These are phyloP conservation scores for Pholiota microspora DNA, from an alignment of 768 basidiomycete species.

Conservation along the genomic window DNA sequence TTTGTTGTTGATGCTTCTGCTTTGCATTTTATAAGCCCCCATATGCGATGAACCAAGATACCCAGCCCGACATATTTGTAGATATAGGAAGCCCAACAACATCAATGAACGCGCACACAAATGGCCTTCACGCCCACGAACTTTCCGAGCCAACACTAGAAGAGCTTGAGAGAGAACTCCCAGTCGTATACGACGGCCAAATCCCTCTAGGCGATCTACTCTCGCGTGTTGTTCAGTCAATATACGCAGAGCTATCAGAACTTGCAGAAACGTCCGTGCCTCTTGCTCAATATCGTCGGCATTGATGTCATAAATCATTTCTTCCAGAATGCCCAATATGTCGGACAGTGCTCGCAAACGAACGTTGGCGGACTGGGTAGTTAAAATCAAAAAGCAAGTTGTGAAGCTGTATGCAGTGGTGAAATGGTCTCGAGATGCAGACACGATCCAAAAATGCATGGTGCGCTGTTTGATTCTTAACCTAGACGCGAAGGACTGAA, in stretches of 20 bases:
- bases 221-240: constrained; percentile 72
- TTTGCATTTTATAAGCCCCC: too few relatives aligned
- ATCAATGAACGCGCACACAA: constrained; percentile 14
- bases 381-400: constrained; percentile 87
- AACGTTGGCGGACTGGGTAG: constrained; percentile 83
- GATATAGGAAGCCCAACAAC: constrained; percentile 10
- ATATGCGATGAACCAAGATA: constrained; percentile 5
- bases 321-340: constrained; percentile 70
- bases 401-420: constrained; percentile 85
- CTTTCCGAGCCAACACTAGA: constrained; percentile 39
- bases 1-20: too few relatives aligned
- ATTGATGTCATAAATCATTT: constrained; percentile 7
- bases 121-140: constrained; percentile 26
- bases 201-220: constrained; percentile 71
- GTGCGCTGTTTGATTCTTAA: constrained; percentile 28
- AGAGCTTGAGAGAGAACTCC: constrained; percentile 72
- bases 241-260: constrained; percentile 82
- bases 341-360: constrained; percentile 80
- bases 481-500: background rate
- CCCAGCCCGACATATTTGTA: constrained; percentile 7
- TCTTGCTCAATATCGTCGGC: background rate
- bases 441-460: constrained; percentile 86
- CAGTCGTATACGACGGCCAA: constrained; percentile 70
- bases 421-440: constrained; percentile 86
- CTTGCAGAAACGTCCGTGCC: constrained; percentile 78